These are phyloP conservation scores for Vitis hybrid DNA, from an alignment of 177 flowering plant species.

Conservation along the genomic window DNA sequence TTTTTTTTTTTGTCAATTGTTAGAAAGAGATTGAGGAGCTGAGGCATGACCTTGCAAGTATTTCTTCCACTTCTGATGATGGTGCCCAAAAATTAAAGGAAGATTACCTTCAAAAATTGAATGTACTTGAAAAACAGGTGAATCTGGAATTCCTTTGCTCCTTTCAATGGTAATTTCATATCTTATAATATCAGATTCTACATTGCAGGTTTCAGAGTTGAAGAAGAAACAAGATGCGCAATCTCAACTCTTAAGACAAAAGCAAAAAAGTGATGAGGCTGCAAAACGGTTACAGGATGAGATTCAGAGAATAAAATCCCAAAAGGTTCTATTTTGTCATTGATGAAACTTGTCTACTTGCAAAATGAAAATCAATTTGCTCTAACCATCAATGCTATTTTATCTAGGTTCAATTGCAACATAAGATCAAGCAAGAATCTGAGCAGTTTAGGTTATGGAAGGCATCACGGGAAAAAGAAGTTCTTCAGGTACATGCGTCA, in stretches of 20 bases:
- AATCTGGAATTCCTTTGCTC: not conserved
- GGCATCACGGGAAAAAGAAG: conserved; percentile 93
- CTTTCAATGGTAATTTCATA: not conserved
- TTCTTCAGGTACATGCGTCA: conserved; percentile 72
- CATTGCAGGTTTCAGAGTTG: conserved; percentile 72
- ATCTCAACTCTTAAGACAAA: conserved; percentile 83
- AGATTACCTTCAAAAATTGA: conserved; percentile 86
- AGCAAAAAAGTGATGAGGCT: conserved; percentile 90
- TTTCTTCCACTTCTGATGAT: conserved; percentile 71
- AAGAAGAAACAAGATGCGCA: conserved; percentile 97
- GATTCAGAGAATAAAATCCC: conserved; percentile 81
- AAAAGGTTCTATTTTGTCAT: conserved; percentile 55
- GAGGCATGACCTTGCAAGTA: conserved; percentile 54
- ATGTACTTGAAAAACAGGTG: conserved; percentile 84
- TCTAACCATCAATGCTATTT: conserved; percentile 4
- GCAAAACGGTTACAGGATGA: conserved; percentile 82
- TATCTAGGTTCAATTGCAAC: conserved; percentile 89
- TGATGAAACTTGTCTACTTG: not conserved
- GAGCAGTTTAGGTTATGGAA: conserved; percentile 96
- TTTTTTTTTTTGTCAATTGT: conserved; percentile 12
- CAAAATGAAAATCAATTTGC: not conserved
- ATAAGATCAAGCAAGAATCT: conserved; percentile 96
- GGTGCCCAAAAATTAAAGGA: conserved; percentile 87
- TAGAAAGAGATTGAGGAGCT: conserved; percentile 94
- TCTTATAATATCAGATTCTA: not conserved